Evolutionary conservation across 495 filamentous ascomycete species (phyloP).

Genomic region (Hyaloscypha hepaticicola): DNA sequence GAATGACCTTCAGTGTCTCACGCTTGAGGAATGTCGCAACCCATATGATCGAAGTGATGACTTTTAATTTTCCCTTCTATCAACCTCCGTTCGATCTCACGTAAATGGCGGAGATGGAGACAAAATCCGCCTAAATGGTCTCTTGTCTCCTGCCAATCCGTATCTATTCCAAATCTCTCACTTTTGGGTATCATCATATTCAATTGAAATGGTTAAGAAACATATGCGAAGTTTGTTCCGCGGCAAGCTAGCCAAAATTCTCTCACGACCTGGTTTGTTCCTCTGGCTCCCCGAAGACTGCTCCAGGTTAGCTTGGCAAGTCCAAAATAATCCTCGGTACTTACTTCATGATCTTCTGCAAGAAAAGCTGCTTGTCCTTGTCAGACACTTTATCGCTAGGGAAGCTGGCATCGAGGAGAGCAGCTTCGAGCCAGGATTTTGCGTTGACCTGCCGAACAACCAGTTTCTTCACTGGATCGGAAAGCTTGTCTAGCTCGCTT

Average conservation of each 20-base stretch:
- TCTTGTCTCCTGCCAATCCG: too few relatives aligned
- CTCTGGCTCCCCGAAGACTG: conserved; percentile 57
- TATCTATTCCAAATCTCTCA: neutral
- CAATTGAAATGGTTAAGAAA: conserved; percentile 19
- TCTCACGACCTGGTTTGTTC: conserved; percentile 59
- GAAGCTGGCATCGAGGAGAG: conserved; percentile 52
- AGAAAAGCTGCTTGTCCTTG: conserved; percentile 60
- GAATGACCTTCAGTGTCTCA: too few relatives aligned
- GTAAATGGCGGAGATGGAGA: too few relatives aligned
- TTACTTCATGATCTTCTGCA: conserved; percentile 58
- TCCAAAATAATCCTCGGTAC: conserved; percentile 17
- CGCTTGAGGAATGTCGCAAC: too few relatives aligned
- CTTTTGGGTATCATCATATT: neutral
- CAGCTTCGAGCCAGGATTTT: conserved; percentile 59
- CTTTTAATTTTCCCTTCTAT: too few relatives aligned
- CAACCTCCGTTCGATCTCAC: too few relatives aligned
- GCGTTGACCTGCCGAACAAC: conserved; percentile 62
- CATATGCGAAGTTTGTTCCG: conserved; percentile 66
- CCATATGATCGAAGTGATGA: too few relatives aligned
- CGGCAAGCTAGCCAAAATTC: conserved; percentile 72
- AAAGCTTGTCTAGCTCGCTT: conserved; percentile 74
- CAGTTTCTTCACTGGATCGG: conserved; percentile 75
- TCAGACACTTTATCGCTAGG: conserved; percentile 60
- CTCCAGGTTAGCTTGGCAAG: conserved; percentile 31
- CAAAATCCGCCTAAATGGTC: too few relatives aligned